Evolutionary conservation across 2,329 filamentous ascomycete species (phyloP), one percentile per base, ranked within the genome.

Genomic region (Penicillium sp.): DNA sequence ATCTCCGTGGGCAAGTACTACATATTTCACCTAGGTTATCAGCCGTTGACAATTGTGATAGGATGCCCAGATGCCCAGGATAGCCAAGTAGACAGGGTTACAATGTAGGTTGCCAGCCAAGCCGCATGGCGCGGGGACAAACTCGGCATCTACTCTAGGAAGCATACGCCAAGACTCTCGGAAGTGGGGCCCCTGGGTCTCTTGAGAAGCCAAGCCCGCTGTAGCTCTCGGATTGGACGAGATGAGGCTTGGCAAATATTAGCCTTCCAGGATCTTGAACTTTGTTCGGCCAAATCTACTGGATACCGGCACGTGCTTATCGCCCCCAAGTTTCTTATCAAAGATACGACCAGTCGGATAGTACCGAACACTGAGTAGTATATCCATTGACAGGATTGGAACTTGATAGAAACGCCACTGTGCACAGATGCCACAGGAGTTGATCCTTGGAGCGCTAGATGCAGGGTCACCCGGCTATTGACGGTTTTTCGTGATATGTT

Each of bases 91-190:
- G 6, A 35, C 49, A 50, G 50, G 53, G 61, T 63, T 64, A 54
- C 62, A 64, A 40, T 55, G 46, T 22, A 50, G 36, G 38, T 28
- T 58, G 35, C 59, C 58, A 56, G 60, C 60, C 62, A 62, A 62
- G 57, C 22, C 25, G n/a, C 29, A 44, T 43, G 19, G 39, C 40
- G 46, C 33, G 46, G 40, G 46, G 46, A 34, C 41, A 44, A 13
- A 35, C 28, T 30, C 33, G 42, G 19, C 11, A 14, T 36, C 25
- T 25, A 19, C 43, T 40, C 50, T 36, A 48, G 45, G 29, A 5
- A 31, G 18, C 16, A 19, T 18, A 14, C 27, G 42, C 54, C 54
- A 55, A 56, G 46, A 3, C 8, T 11, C 22, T 9, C 28, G 35
- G 31, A 25, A 11, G 29, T 31, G 29, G 11, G 29, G 12, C 11